phyloP scores from a whole-genome alignment of 139 green algal species.

The Chloropicon primus region DNA sequence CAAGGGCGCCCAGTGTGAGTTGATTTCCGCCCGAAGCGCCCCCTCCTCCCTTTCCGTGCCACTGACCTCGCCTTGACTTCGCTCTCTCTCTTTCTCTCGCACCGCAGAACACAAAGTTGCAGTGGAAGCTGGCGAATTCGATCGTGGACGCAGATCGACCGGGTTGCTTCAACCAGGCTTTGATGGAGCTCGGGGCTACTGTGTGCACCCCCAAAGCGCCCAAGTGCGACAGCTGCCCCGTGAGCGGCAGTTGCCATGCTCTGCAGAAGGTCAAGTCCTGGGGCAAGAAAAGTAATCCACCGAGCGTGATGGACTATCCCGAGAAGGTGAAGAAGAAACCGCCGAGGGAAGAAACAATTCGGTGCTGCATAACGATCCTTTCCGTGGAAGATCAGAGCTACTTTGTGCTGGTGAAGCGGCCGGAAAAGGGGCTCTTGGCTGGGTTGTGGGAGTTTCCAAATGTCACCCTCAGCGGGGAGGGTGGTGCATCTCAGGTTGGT shows the following conservation, averaged over 20 bases:
- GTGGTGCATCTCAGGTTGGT: no score
- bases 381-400: not conserved
- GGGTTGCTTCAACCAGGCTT: slow-evolving; percentile 88
- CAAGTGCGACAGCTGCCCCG: slow-evolving; percentile 55
- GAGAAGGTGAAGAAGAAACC: not conserved
- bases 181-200: slow-evolving; percentile 93
- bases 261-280: no score
- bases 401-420: slow-evolving; percentile 26
- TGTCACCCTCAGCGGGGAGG: slow-evolving; percentile 4
- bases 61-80: no score
- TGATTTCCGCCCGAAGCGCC: no score
- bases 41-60: no score
- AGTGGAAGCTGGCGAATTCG: slow-evolving; percentile 30
- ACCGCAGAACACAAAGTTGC: not conserved
- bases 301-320: slow-evolving; percentile 11
- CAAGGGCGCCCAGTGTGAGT: not conserved
- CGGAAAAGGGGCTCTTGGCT: slow-evolving; percentile 23
- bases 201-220: slow-evolving; percentile 62
- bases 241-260: slow-evolving; percentile 31
- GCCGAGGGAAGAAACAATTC: not conserved
- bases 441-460: slow-evolving; percentile 39
- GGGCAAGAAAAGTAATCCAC: not conserved
- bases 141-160: slow-evolving; percentile 53
- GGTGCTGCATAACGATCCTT: not conserved
- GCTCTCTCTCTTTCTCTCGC: slow-evolving; percentile 4